Evolutionary conservation across 2,329 filamentous ascomycete genomes (phyloP).

Genomic region (Epichloe bromicola): DNA sequence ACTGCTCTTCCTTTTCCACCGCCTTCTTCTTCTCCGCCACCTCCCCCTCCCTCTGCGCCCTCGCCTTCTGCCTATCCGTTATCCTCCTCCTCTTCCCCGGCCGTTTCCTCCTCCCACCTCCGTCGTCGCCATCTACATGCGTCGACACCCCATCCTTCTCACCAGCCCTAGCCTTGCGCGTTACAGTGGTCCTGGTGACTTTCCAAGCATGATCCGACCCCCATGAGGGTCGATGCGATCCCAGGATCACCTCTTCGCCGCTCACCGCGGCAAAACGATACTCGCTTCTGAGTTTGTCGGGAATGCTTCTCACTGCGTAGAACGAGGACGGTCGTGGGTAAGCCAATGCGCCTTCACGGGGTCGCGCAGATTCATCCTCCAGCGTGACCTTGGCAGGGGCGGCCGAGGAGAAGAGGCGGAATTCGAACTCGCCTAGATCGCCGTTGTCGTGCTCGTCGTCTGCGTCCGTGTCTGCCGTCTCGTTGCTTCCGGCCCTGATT

Average conservation of each 20-base stretch:
- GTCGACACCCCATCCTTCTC: neutral
- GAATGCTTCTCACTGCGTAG: constrained; percentile 32
- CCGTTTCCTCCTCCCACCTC: constrained; percentile 25
- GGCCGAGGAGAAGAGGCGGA: constrained; percentile 42
- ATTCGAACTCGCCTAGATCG: constrained; percentile 34
- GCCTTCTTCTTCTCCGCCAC: constrained; percentile 25
- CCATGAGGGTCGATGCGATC: constrained; percentile 35
- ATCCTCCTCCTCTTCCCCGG: constrained; percentile 49
- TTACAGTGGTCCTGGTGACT: constrained; percentile 31
- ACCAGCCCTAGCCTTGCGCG: constrained; percentile 12
- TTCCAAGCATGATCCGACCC: constrained; percentile 49
- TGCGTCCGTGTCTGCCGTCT: constrained; percentile 12
- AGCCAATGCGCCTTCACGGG: constrained; percentile 24
- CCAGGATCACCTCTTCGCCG: constrained; percentile 35
- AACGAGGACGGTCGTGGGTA: constrained; percentile 29
- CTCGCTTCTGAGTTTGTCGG: constrained; percentile 22
- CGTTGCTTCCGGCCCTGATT: neutral
- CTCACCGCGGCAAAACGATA: constrained; percentile 36
- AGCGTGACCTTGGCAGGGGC: constrained; percentile 38
- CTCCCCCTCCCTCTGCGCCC: constrained; percentile 26
- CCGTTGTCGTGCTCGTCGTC: constrained; percentile 13
- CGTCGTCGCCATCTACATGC: constrained; percentile 9
- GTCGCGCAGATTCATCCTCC: constrained; percentile 25
- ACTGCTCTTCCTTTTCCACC: constrained; percentile 39
- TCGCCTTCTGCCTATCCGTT: constrained; percentile 31